Evolutionary conservation across 1,284 basidiomycete genomes (phyloP), one percentile per base, ranked within the genome.

Genomic region (Trichosporon asahii): DNA sequence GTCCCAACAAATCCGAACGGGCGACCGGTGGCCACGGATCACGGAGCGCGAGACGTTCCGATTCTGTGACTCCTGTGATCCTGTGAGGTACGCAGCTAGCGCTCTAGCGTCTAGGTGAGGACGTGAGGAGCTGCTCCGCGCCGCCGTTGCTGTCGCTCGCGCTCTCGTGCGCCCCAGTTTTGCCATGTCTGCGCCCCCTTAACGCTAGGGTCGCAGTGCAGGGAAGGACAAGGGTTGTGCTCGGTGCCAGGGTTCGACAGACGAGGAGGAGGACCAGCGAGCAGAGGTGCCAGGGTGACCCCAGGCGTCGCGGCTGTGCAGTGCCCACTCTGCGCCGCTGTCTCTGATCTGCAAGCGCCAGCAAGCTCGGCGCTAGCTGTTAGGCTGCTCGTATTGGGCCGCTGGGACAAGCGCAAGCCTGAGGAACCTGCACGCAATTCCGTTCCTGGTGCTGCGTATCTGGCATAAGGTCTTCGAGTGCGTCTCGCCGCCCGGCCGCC

Each of bases 171-270:
- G 23, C 49, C 49, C 49, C 49, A 18, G 49, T 53, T 53, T 53
- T 53, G 49, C 49, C 49, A 53, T 53, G 49, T 53, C 49, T 53
- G 49, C 49, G 49, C 49, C 49, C 49, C 15, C 49, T 23, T 53
- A 23, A 9, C 15, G 49, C 21, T 23, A 53, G 21, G 49, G 49
- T 25, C 21, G 49, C 49, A 25, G 49, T 49, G n/a, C 46, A 49
- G n/a, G n/a, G 46, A 18, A 8, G 5, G 15, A n/a, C n/a, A 2
- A n/a, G 18, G 40, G 40, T n/a, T 5, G 15, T 18, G 18, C 18
- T 44, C 40, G 40, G 40, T n/a, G 40, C 40, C 40, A 44, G 40
- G 40, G 40, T 12, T 12, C 18, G 5, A n/a, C 40, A n/a, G n/a
- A 37, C 35, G 31, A 33, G 31, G 31, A 33, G 31, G 7, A 33